Evolutionary conservation across 2,329 filamentous ascomycete genomes (phyloP).

Genomic region (Fulvia fulva): DNA sequence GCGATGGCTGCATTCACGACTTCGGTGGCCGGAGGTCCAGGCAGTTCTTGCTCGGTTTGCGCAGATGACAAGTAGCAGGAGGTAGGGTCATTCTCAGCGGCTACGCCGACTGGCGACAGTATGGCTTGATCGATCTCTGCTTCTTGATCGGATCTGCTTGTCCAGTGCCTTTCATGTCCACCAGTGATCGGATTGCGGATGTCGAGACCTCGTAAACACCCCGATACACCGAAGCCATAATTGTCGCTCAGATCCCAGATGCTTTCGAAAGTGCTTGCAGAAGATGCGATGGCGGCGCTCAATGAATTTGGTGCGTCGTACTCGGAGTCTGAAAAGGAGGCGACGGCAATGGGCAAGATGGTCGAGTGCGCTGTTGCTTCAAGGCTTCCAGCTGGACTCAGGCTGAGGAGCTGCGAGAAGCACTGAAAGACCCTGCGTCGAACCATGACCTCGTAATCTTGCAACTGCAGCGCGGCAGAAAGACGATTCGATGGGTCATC

Average conservation of each 20-base stretch:
- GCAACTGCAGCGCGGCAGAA: conserved; percentile 78
- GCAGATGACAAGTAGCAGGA: conserved; percentile 61
- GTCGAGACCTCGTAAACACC: conserved; percentile 73
- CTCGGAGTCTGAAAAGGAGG: conserved; percentile 88
- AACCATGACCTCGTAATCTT: conserved; percentile 90
- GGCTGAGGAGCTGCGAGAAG: conserved; percentile 84
- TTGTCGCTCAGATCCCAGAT: conserved; percentile 96
- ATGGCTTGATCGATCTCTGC: conserved; percentile 57
- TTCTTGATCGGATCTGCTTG: conserved; percentile 54
- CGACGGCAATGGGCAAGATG: conserved; percentile 80
- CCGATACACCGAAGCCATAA: conserved; percentile 87
- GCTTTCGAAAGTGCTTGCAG: conserved; percentile 83
- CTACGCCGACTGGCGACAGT: conserved; percentile 67
- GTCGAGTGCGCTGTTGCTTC: conserved; percentile 90
- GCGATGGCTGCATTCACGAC: conserved; percentile 93
- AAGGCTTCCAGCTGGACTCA: conserved; percentile 77
- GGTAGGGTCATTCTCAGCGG: conserved; percentile 84
- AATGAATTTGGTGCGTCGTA: conserved; percentile 80
- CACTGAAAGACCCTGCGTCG: conserved; percentile 89
- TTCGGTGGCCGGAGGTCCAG: conserved; percentile 83
- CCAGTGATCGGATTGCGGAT: conserved; percentile 64
- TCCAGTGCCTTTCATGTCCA: conserved; percentile 50
- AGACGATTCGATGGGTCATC: conserved; percentile 84
- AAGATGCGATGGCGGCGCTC: conserved; percentile 86
- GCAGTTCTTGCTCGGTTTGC: conserved; percentile 29